Percentiles rank a stretch among this genome's conserved stretches.
Conservation (phyloP, 2,329 filamentous ascomycete genomes). For the Exophiala calicioides region DNA sequence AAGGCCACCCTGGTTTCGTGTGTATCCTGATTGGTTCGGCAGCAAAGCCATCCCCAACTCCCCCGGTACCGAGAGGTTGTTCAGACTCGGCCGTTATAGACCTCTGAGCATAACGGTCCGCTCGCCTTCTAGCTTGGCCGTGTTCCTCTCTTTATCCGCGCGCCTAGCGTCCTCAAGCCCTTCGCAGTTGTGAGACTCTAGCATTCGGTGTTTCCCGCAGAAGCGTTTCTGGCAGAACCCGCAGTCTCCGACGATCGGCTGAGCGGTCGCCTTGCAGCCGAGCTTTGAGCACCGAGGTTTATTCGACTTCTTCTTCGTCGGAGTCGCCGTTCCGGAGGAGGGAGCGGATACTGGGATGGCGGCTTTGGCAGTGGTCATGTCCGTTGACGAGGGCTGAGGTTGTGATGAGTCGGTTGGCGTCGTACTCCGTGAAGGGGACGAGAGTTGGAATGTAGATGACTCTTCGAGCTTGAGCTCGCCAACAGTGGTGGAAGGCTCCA, state of each 20-base stretch:
- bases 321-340: slow-evolving; percentile 51
- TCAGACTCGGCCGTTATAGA: slow-evolving; percentile 58
- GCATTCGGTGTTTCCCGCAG: slow-evolving; percentile 89
- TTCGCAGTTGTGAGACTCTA: slow-evolving; percentile 92
- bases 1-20: too few species aligned
- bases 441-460: slow-evolving; percentile 35
- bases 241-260: slow-evolving; percentile 95
- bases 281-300: slow-evolving; percentile 79
- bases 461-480: slow-evolving; percentile 30
- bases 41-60: too few species aligned
- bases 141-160: slow-evolving; percentile 91
- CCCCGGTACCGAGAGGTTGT: too few species aligned
- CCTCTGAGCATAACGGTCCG: slow-evolving; percentile 92
- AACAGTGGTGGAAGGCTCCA: slow-evolving; percentile 38
- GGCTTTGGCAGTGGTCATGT: slow-evolving; percentile 52
- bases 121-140: slow-evolving; percentile 87
- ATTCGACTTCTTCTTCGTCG: slow-evolving; percentile 43
- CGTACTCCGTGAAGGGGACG: slow-evolving; percentile 40
- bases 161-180: slow-evolving; percentile 97
- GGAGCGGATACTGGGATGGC: slow-evolving; percentile 44
- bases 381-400: slow-evolving; percentile 53
- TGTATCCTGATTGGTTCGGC: slow-evolving; percentile 31
- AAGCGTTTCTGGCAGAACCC: slow-evolving; percentile 91
- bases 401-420: slow-evolving; percentile 30
- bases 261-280: slow-evolving; percentile 82